Conservation (phyloP, 2,329 filamentous ascomycete species). For the Monilinia fructicola region DNA sequence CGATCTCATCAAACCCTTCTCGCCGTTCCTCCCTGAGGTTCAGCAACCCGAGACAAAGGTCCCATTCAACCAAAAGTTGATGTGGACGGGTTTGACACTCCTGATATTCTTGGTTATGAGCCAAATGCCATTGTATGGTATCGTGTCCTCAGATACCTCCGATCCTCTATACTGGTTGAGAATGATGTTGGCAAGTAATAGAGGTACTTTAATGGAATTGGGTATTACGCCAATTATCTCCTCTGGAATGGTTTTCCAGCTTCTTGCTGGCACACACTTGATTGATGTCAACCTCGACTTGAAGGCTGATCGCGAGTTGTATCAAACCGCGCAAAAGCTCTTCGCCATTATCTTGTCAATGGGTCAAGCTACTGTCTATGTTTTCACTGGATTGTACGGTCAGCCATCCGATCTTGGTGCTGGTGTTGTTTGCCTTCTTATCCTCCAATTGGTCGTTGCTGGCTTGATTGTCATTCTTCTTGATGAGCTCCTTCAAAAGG, state of each 20-base stretch:
- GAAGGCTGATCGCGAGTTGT: conserved; percentile 98
- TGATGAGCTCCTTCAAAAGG: conserved; percentile 98
- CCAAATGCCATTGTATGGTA: conserved; percentile 98
- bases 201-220: conserved; percentile 92
- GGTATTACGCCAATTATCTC: conserved; percentile 99
- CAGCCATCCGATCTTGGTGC: conserved; percentile 95
- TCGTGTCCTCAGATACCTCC: conserved; percentile 97
- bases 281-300: conserved; percentile 99
- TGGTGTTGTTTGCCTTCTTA: conserved; percentile 96
- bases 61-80: conserved; percentile 97
- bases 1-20: conserved; percentile 99
- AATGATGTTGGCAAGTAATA: conserved; percentile 99
- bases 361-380: conserved; percentile 96
- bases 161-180: conserved; percentile 99
- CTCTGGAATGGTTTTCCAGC: conserved; percentile 99
- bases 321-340: conserved; percentile 99
- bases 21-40: conserved; percentile 99
- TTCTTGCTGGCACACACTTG: conserved; percentile 97
- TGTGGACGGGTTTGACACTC: conserved; percentile 92
- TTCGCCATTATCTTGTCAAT: conserved; percentile 97
- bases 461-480: conserved; percentile 99
- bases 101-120: conserved; percentile 99
- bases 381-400: conserved; percentile 96
- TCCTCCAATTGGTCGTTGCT: conserved; percentile 95
- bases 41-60: conserved; percentile 97